Percentiles rank a stretch among this genome's conserved stretches.
Evolutionary conservation across 2,329 filamentous ascomycete species (phyloP).

Genomic region (Botrytis pseudocinerea): DNA sequence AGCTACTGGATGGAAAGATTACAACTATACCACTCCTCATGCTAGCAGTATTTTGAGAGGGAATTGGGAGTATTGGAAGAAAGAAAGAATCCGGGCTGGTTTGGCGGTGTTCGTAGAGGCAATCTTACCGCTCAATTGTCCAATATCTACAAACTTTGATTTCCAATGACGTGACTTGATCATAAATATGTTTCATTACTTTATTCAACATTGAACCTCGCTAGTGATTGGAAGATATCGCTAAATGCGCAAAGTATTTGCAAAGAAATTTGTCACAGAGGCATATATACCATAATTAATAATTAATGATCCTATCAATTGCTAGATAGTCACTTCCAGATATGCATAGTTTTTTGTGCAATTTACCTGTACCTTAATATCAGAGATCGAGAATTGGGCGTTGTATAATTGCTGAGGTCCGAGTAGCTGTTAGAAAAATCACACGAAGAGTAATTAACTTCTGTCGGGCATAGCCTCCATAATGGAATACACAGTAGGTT

Average conservation of each 20-base stretch:
- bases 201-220: fast-evolving
- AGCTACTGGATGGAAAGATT: too few relatives aligned
- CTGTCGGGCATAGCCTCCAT: fast-evolving
- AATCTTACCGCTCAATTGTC: not conserved
- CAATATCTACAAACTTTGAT: not conserved
- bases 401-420: too few relatives aligned
- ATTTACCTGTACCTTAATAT: too few relatives aligned
- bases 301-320: not conserved
- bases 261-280: not conserved
- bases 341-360: fast-evolving
- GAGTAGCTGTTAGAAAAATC: too few relatives aligned
- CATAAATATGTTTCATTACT: not conserved
- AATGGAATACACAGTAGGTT: fast-evolving
- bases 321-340: fast-evolving
- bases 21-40: not conserved
- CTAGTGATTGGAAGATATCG: not conserved
- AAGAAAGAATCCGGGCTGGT: too few relatives aligned
- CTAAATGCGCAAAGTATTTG: not conserved
- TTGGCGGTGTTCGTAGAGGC: too few relatives aligned
- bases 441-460: too few relatives aligned
- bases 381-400: too few relatives aligned
- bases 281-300: fast-evolving
- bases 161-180: not conserved
- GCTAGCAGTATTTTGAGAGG: not conserved
- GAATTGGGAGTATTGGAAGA: not conserved